A percentile compares a stretch with the other conserved stretches of the same genome.
phyloP scores from a whole-genome alignment of 176 grass and related monocot genomes.

The Ensete ventricosum region DNA sequence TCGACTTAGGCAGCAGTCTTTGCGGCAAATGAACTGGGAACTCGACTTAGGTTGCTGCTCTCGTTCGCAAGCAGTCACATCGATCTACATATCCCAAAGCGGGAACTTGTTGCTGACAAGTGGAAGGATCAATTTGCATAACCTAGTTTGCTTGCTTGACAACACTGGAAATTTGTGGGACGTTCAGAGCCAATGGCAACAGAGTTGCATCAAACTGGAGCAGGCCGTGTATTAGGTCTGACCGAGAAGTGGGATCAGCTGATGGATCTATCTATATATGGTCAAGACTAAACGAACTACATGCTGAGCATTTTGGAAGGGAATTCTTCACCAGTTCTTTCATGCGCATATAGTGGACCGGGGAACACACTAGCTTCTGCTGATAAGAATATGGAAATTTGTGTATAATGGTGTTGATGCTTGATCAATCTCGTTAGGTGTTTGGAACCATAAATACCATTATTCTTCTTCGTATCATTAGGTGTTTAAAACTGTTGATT shows the following conservation, averaged over 20 bases:
- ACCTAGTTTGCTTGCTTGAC: constrained; percentile 65
- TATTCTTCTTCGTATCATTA: too few relatives aligned
- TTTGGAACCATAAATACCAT: too few relatives aligned
- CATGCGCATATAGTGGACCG: constrained; percentile 59
- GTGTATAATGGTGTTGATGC: constrained; percentile 55
- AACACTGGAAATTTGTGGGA: constrained; percentile 73
- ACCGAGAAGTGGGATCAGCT: constrained; percentile 37
- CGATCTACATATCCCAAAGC: constrained; percentile 53
- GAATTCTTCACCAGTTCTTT: constrained; percentile 45
- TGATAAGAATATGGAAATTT: constrained; percentile 60
- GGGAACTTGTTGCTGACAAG: constrained; percentile 64
- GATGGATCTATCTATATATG: constrained; percentile 71
- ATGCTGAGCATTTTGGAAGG: constrained; percentile 48
- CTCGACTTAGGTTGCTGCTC: constrained; percentile 52
- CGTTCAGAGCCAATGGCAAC: constrained; percentile 42
- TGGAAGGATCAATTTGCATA: constrained; percentile 67
- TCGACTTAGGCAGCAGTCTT: too few relatives aligned
- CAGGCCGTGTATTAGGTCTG: constrained; percentile 2
- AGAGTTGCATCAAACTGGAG: constrained; percentile 42
- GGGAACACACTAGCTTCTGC: constrained; percentile 43
- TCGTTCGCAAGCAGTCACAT: constrained; percentile 58
- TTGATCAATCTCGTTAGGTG: neutral
- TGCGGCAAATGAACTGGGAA: too few relatives aligned
- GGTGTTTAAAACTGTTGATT: too few relatives aligned
- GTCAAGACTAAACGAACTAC: constrained; percentile 37